A percentile compares a stretch with the other conserved stretches of the same genome.
Conservation (phyloP, 805 yeast species). For the Kuraishia floccosa region DNA sequence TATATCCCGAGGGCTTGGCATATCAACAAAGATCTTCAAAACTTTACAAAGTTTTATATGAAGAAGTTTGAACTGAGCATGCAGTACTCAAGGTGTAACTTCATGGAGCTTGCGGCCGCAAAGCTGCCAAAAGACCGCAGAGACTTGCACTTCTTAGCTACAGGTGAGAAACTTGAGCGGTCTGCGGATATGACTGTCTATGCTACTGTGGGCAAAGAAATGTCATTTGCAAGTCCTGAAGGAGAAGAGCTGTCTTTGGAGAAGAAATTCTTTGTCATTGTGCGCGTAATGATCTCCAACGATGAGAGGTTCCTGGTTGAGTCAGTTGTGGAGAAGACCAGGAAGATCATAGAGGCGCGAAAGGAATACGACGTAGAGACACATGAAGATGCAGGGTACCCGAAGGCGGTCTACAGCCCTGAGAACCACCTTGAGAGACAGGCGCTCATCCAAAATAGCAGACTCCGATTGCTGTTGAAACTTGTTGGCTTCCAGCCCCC, state of each 20-base stretch:
- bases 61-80: conserved; percentile 1
- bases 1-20: not conserved
- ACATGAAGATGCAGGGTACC: not conserved
- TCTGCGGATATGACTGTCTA: too few species aligned
- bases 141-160: conserved; percentile 1
- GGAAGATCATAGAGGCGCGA: not conserved
- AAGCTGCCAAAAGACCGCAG: not conserved
- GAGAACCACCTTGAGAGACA: not conserved
- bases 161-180: not conserved
- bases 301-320: not conserved
- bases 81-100: not conserved
- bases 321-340: not conserved
- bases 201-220: too few species aligned
- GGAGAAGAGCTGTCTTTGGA: not conserved
- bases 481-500: not conserved
- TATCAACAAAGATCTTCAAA: not conserved
- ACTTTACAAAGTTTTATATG: not conserved
- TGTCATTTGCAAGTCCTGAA: too few species aligned
- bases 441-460: not conserved
- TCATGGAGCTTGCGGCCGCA: conserved; percentile 1
- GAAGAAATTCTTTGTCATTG: not conserved
- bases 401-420: not conserved
- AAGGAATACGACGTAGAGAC: not conserved
- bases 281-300: not conserved
- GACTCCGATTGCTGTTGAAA: conserved; percentile 1